These are phyloP conservation scores for Corymbia maculata DNA, from an alignment of 345 rosid species.

Conservation along the genomic window DNA sequence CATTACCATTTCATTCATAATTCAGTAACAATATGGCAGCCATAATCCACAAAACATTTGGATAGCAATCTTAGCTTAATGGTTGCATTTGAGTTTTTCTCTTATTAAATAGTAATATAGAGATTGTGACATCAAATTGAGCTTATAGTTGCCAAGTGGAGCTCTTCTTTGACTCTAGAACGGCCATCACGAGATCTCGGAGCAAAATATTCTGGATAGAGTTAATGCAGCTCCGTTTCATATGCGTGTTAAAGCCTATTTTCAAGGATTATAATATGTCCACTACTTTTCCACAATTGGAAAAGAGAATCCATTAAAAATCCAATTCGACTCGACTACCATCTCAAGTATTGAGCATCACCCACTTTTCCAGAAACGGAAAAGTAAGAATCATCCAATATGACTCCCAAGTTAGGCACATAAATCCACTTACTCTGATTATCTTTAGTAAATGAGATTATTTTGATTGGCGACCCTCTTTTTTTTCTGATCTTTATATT, in stretches of 20 bases:
- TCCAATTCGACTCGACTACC: neutral
- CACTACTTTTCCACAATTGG: neutral
- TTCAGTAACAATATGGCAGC: neutral
- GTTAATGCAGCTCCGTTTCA: neutral
- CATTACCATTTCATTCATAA: neutral
- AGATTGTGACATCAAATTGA: neutral
- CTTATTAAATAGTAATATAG: neutral
- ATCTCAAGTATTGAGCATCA: neutral
- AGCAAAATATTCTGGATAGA: neutral
- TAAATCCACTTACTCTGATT: neutral
- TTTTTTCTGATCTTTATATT: too few relatives aligned
- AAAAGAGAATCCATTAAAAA: neutral
- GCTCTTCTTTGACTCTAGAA: neutral
- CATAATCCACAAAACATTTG: neutral
- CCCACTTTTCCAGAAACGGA: neutral
- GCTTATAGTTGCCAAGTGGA: neutral
- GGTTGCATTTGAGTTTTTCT: neutral
- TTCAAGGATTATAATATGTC: neutral
- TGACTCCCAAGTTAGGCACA: neutral
- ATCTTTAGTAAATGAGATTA: neutral
- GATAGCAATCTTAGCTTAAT: neutral
- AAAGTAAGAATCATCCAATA: neutral
- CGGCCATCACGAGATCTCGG: neutral
- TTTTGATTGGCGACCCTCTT: neutral
- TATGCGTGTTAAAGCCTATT: neutral